A percentile compares a stretch with the other conserved stretches of the same genome.
phyloP scores from a whole-genome alignment of 179 eudicot species.

The Spergularia azorica region DNA sequence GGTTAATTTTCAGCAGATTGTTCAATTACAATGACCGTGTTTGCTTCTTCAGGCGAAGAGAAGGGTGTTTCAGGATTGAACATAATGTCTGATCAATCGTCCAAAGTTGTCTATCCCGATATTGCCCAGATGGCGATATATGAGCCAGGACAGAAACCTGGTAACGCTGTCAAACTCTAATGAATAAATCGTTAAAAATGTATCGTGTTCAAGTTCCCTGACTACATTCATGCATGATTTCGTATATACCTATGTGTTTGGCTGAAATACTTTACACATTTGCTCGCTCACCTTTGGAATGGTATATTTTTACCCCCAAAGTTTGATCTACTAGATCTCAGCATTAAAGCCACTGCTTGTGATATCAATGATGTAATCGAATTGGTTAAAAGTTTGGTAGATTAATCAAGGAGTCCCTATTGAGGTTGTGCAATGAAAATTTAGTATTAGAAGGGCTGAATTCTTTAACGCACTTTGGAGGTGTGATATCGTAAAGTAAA shows the following conservation, averaged over 20 bases:
- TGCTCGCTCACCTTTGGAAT: background rate
- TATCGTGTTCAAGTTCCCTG: background rate
- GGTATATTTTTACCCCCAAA: background rate
- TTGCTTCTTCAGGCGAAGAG: constrained; percentile 45
- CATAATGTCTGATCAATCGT: constrained; percentile 38
- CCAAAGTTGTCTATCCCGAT: constrained; percentile 75
- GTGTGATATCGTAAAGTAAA: background rate
- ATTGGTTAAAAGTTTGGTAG: no score
- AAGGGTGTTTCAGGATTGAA: constrained; percentile 49
- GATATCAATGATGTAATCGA: no score
- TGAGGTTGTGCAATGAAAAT: no score
- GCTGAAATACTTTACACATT: background rate
- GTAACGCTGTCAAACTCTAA: constrained; percentile 35
- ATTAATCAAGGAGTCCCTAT: no score
- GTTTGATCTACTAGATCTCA: no score
- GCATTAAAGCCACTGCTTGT: no score
- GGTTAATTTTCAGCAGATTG: background rate
- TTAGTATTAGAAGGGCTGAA: background rate
- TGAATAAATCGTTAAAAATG: background rate
- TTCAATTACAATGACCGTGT: constrained; percentile 4
- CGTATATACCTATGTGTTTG: background rate
- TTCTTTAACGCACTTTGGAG: background rate
- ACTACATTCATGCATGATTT: background rate
- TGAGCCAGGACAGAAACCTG: constrained; percentile 76
- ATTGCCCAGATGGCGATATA: constrained; percentile 70